Evolutionary conservation across 1,284 basidiomycete genomes (phyloP), one percentile per base, ranked within the genome.

Genomic region (Sanguinoderma infundibulare): DNA sequence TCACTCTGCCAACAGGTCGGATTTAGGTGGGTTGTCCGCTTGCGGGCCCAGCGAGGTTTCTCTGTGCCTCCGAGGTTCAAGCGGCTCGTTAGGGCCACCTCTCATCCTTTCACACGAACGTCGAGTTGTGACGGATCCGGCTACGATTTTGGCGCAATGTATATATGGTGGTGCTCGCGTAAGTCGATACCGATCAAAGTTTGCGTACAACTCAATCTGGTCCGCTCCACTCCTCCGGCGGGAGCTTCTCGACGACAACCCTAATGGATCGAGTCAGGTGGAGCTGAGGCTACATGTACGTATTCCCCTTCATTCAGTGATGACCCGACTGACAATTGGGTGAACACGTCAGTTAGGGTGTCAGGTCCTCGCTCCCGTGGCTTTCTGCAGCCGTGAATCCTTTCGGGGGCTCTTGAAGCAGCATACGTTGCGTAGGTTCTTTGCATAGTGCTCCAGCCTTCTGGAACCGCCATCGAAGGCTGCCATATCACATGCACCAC

Each of bases 181-280:
- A 17, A 20, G n/a, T 22, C 22, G 15, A 3, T 44, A 26, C 20
- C 10, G 15, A 22, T 47, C 24, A 35, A 14, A n/a, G n/a, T n/a
- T 12, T 35, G 7, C 14, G 10, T 24, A 10, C 22, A 3, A 46
- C 42, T 46, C 24, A 28, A 46, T 28, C 24, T 7, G 42, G 15
- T 14, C 24, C 3, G 42, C 42, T 46, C 24, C 26, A 49, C 26
- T 49, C 30, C 28, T 4, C n/a, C 28, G 28, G 20, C 6, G n/a
- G 8, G 5, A 28, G 34, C 28, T 20, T 44, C 14, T 24, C 39
- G 28, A 40, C 2, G 7, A 57, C 51, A 42, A 57, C 22, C 30
- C 39, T 57, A 51, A 51, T n/a, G 28, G 49, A 51, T 39, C 49
- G 36, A 32, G 34, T 9, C 28, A 50, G 38, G 20, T 39, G 55